Evolutionary conservation across 495 filamentous ascomycete genomes (phyloP).

Genomic region (Neurospora sublineolata): DNA sequence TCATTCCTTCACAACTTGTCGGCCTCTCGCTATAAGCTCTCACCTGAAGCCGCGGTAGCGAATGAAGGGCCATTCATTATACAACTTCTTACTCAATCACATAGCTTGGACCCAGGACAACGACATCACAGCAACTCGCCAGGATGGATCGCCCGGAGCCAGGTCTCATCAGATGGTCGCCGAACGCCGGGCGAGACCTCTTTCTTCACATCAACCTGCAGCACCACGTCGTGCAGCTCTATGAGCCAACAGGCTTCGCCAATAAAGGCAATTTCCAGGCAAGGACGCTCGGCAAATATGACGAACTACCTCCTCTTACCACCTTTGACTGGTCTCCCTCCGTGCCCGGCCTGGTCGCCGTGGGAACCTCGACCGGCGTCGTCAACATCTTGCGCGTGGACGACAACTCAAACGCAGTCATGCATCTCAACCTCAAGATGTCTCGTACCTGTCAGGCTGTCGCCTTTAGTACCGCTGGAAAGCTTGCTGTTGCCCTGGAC

Average conservation of each 20-base stretch:
- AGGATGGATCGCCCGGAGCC: slow-evolving; percentile 43
- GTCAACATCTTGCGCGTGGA: slow-evolving; percentile 72
- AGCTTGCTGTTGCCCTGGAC: slow-evolving; percentile 81
- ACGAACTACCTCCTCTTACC: slow-evolving; percentile 73
- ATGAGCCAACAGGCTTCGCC: slow-evolving; percentile 54
- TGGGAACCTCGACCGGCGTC: slow-evolving; percentile 76
- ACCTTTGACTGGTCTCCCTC: slow-evolving; percentile 93
- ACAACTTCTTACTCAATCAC: neutral
- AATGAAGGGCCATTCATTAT: neutral
- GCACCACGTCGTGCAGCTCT: slow-evolving; percentile 67
- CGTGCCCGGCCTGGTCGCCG: slow-evolving; percentile 56
- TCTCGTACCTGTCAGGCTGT: slow-evolving; percentile 85
- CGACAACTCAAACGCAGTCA: slow-evolving; percentile 47
- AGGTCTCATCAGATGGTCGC: slow-evolving; percentile 74
- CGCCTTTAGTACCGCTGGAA: slow-evolving; percentile 67
- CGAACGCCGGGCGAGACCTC: slow-evolving; percentile 50
- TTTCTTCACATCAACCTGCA: slow-evolving; percentile 82
- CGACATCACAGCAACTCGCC: neutral
- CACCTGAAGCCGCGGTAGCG: neutral
- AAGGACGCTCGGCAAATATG: slow-evolving; percentile 56
- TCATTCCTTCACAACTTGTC: neutral
- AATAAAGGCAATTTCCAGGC: slow-evolving; percentile 47
- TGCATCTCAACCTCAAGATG: slow-evolving; percentile 71
- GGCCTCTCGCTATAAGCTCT: neutral
- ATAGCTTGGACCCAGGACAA: neutral